A percentile compares a stretch with the other conserved stretches of the same genome.
Conservation (phyloP, 164 flowering plant genomes). For the Liquidambar formosana region DNA sequence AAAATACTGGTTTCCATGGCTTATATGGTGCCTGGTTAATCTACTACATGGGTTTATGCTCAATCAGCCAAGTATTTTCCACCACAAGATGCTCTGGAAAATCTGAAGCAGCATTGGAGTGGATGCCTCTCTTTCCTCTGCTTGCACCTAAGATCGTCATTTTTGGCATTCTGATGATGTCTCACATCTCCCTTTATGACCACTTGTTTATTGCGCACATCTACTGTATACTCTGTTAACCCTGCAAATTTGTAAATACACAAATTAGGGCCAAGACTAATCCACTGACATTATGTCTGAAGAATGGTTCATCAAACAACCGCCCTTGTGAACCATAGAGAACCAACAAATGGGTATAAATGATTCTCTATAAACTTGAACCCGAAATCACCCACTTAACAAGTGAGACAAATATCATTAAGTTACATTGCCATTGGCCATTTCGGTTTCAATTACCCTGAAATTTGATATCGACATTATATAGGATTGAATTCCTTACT, state of each 20-base stretch:
- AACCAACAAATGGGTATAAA: too few relatives aligned
- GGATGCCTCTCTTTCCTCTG: not conserved
- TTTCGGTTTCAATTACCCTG: too few relatives aligned
- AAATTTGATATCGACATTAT: too few relatives aligned
- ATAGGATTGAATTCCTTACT: constrained; percentile 17
- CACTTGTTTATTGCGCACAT: constrained; percentile 29
- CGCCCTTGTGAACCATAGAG: too few relatives aligned
- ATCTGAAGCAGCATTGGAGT: not conserved
- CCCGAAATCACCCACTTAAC: too few relatives aligned
- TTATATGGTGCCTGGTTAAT: not conserved
- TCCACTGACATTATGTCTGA: too few relatives aligned
- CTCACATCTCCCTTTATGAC: constrained; percentile 23
- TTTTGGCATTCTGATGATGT: not conserved
- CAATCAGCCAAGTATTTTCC: not conserved
- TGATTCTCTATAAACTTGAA: too few relatives aligned
- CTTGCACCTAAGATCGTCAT: not conserved
- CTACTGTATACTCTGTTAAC: constrained; percentile 32
- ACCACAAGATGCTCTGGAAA: not conserved
- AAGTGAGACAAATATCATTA: too few relatives aligned
- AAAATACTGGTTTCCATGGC: too few relatives aligned
- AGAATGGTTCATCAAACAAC: too few relatives aligned
- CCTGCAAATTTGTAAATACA: constrained; percentile 21
- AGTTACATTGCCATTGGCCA: too few relatives aligned
- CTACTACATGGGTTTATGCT: not conserved
- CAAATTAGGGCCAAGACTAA: not conserved